Evolutionary conservation across 176 grass and related monocot species (phyloP).

Genomic region (Neostapfia colusana): DNA sequence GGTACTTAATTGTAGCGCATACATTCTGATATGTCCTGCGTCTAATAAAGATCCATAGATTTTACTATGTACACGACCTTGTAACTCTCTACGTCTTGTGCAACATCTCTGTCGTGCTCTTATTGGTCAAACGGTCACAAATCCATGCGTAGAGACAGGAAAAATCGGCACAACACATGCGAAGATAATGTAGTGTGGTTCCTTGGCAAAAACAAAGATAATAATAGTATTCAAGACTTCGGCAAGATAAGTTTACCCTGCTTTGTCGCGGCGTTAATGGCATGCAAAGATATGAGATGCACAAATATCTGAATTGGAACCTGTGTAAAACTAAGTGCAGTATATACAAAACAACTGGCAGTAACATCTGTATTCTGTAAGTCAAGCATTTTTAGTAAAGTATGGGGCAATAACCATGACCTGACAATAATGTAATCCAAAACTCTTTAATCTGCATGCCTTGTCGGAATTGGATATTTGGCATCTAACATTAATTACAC

Average conservation of each 20-base stretch:
- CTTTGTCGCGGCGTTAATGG: background rate
- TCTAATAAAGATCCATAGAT: background rate
- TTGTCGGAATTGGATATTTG: background rate
- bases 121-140: background rate
- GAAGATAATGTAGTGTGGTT: too few species aligned
- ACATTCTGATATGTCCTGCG: background rate
- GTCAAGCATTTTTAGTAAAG: background rate
- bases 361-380: background rate
- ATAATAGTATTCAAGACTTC: background rate
- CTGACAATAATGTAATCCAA: constrained; percentile 2
- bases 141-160: background rate
- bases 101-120: background rate
- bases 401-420: background rate
- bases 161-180: background rate
- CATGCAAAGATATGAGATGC: background rate
- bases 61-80: background rate
- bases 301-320: background rate
- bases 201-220: too few species aligned
- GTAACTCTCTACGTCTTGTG: background rate
- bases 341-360: background rate
- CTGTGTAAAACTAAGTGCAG: background rate
- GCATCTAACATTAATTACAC: background rate
- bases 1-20: background rate
- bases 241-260: background rate
- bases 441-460: background rate